phyloP scores from a whole-genome alignment of 441 rosid species.

The Iberis amara region DNA sequence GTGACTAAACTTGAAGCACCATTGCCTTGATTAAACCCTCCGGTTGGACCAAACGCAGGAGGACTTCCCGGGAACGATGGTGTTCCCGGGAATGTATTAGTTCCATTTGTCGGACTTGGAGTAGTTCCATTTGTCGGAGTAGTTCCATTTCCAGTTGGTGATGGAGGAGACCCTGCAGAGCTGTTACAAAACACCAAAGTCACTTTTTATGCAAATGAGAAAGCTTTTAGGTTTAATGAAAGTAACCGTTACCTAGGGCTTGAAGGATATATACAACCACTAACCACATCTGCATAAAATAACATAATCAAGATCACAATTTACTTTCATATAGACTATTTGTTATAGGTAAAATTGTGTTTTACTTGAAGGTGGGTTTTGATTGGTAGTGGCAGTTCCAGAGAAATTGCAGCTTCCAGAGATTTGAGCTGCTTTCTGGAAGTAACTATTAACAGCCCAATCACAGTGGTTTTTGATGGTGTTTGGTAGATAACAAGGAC shows the following conservation, averaged over 20 bases:
- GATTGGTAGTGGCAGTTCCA: constrained; percentile 46
- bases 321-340: neutral
- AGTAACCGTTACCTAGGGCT: constrained; percentile 48
- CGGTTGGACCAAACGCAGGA: constrained; percentile 53
- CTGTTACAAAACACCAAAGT: constrained; percentile 25
- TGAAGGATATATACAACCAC: constrained; percentile 59
- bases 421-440: constrained; percentile 60
- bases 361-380: constrained; percentile 53
- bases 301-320: constrained; percentile 14
- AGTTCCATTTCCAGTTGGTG: constrained; percentile 28
- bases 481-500: constrained; percentile 76
- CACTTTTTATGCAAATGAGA: constrained; percentile 10
- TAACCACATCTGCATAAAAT: constrained; percentile 40
- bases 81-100: constrained; percentile 29
- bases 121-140: constrained; percentile 30
- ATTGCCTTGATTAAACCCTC: constrained; percentile 30
- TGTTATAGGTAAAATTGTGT: neutral
- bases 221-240: constrained; percentile 1
- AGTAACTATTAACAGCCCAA: constrained; percentile 93
- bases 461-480: constrained; percentile 80
- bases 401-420: constrained; percentile 67
- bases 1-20: constrained; percentile 28
- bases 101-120: constrained; percentile 28
- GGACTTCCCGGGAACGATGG: constrained; percentile 29
- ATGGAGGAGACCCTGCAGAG: constrained; percentile 39